phyloP scores from a whole-genome alignment of 805 yeast species.

The Candida railenensis region DNA sequence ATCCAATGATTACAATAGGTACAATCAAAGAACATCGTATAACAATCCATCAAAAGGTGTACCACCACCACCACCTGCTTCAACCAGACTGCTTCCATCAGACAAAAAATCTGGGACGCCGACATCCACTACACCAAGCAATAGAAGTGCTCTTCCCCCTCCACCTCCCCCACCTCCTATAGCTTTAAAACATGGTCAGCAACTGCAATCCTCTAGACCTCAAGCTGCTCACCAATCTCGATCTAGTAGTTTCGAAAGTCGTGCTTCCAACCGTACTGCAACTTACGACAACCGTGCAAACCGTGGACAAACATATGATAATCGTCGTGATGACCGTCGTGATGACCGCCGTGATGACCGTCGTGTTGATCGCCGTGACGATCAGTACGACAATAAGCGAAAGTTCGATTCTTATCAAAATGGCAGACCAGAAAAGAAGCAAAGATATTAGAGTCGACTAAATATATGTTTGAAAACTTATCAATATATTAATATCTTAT shows the following conservation, averaged over 20 bases:
- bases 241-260: not conserved
- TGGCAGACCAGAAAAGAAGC: slow-evolving; percentile 18
- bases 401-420: slow-evolving; percentile 15
- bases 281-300: slow-evolving; percentile 15
- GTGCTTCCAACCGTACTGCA: slow-evolving; percentile 1
- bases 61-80: slow-evolving; percentile 10
- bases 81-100: not conserved
- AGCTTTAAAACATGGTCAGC: slow-evolving; percentile 2
- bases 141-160: slow-evolving; percentile 1
- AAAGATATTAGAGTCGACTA: slow-evolving; percentile 18
- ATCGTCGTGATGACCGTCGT: slow-evolving; percentile 7
- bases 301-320: slow-evolving; percentile 4
- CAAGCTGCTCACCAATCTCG: not conserved
- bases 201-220: not conserved
- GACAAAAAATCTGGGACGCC: not conserved
- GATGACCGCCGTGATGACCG: slow-evolving; percentile 8
- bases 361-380: slow-evolving; percentile 7
- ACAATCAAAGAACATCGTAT: slow-evolving; percentile 4
- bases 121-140: slow-evolving; percentile 8
- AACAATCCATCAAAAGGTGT: slow-evolving; percentile 2
- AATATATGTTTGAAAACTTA: not conserved
- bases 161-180: slow-evolving; percentile 12
- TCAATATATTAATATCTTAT: slow-evolving; percentile 1
- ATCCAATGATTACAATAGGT: not conserved
- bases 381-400: slow-evolving; percentile 22